Base-by-base conservation (phyloP, 495 filamentous ascomycete genomes). In the Tuber magnatum region DNA sequence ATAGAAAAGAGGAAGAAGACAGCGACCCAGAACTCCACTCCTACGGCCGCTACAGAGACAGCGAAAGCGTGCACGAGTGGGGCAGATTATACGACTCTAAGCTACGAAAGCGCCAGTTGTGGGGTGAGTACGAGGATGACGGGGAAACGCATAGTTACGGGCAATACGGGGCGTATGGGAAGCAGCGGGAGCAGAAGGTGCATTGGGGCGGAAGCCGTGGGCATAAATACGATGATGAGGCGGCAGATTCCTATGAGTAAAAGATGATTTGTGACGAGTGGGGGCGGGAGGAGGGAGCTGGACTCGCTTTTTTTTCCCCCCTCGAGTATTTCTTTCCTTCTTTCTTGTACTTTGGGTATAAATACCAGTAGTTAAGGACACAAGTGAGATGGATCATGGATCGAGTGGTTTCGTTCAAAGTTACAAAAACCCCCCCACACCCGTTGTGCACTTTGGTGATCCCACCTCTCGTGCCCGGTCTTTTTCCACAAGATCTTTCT, bases 101-200 rank as follows among this genome's bases (percentile, higher is more conserved):
- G 14, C 24, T 35, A 42, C 70, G 74, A 20, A 56, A 51, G 24
- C 51, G 39, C 24, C 70, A 75, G 20, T 41, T 18, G 20, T 75
- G 72, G 28, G 74, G 74, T 2, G 46, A 75, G 61, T 75, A 75
- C 38, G 28, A 24, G 14, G 74, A 69, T 41, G 48, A 22, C 8
- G 73, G 40, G 22, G 68, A 75, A 16, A 38, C 16, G 5, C 73
- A 75, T 28, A 75, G 43, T 28, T 72, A 75, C 20, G 69, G 73
- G 6, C 20, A 20, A 16, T 75, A 75, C n/a, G 32, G 3, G 6
- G 69, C 71, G 1, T 40, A 75, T 32, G n/a, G n/a, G 28, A 28
- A 22, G n/a, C 51, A 61, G n/a, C n/a, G n/a, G 51, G 51, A 16
- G n/a, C 51, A 61, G 51, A 61, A 61, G 9, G 51, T 61, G 28